Percentiles rank a stretch among this genome's conserved stretches.
Conservation (phyloP, 441 rosid genomes). For the Daphne laureola region DNA sequence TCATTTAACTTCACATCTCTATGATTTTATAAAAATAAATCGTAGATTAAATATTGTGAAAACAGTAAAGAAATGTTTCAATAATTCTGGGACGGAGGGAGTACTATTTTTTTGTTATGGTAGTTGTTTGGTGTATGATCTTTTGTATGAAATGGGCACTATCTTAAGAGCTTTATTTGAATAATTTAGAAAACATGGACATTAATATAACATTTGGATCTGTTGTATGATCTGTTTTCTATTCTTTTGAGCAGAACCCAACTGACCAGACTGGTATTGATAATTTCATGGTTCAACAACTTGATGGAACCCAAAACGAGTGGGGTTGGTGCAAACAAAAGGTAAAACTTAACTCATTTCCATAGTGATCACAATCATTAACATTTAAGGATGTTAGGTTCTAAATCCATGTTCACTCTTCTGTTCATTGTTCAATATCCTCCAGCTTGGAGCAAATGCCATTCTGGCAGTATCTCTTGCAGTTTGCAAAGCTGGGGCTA, state of each 20-base stretch:
- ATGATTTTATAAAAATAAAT: too few species aligned
- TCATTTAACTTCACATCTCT: too few species aligned
- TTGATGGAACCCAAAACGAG: constrained; percentile 90
- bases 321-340: constrained; percentile 99
- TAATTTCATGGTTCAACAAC: constrained; percentile 85
- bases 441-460: constrained; percentile 96
- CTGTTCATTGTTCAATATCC: background rate
- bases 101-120: too few species aligned
- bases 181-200: too few species aligned
- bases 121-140: too few species aligned
- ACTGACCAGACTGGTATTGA: constrained; percentile 78
- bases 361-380: background rate
- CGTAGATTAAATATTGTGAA: too few species aligned
- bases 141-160: too few species aligned
- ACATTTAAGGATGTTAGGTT: constrained; percentile 1
- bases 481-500: constrained; percentile 95
- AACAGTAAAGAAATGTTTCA: too few species aligned
- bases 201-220: too few species aligned
- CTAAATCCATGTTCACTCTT: background rate
- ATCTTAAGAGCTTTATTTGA: too few species aligned
- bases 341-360: constrained; percentile 28
- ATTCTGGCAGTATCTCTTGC: constrained; percentile 94
- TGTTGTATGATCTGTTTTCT: too few species aligned
- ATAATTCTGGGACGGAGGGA: too few species aligned
- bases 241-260: constrained; percentile 55